Evolutionary conservation across 139 green algal species (phyloP), one percentile per base, ranked within the genome.

Genomic region (Chlorella vulgaris): DNA sequence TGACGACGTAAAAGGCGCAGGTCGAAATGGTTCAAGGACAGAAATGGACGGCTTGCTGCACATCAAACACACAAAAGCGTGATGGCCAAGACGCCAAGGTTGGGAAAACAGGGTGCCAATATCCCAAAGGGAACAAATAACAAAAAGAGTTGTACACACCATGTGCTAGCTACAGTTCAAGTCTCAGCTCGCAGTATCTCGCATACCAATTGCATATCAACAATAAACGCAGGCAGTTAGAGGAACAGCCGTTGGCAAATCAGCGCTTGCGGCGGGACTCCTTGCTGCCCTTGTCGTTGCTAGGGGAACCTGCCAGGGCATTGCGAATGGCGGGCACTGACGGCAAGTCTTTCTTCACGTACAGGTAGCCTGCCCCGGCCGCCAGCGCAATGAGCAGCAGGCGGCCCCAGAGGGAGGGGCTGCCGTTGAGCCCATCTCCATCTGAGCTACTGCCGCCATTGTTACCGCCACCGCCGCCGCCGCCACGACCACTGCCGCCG

Each of bases 291-390:
- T 58, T 58, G 47, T 58, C 47, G 55, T 21, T 31, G 55, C 55
- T 65, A 21, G 28, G 15, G 55, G 55, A 5, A n/a, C n/a, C 42
- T 58, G 33, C 28, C 2, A 76, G 69, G 18, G 50, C 51, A 10
- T 33, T 29, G 10, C 43, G 42, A 29, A 76, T 76, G 29, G 42
- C 69, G 13, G 69, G 69, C 69, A 76, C 69, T 13, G 67, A 39
- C 1, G 39, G 67, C n/a, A 10, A 58, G 47, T 24, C 47, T 15
- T 28, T 62, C n/a, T 31, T 76, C 69, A 42, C 62, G 50, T 13
- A 15, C 69, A 5, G 33, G 69, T 76, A 76, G n/a, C 42, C 43
- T 28, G 69, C 43, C 2, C 8, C 43, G n/a, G 42, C 42, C 29
- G 62, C 50, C 2, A 51, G 2, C 26, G 58, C 28, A 6, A 78